Conservation (phyloP, 106 monocot species). For the Xerophyta viscosa region DNA sequence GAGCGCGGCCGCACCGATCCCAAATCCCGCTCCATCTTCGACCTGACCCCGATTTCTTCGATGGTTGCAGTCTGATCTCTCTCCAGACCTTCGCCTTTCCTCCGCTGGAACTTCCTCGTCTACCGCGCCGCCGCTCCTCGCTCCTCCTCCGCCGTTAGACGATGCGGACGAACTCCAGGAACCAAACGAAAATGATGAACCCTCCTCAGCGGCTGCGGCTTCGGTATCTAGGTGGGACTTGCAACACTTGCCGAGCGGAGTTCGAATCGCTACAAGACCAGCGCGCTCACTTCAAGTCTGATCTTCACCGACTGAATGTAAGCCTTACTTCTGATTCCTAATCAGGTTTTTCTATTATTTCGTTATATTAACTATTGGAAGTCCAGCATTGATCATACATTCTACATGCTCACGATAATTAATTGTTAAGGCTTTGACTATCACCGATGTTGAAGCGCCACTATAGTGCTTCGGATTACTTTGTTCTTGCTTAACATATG, state of each 20-base stretch:
- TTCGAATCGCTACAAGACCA: slow-evolving; percentile 88
- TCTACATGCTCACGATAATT: too few relatives aligned
- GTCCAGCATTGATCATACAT: not conserved
- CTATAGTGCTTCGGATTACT: too few relatives aligned
- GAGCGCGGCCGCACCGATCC: slow-evolving; percentile 14
- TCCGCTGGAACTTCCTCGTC: not conserved
- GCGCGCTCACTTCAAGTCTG: slow-evolving; percentile 89
- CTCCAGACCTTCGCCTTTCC: slow-evolving; percentile 2
- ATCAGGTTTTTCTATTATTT: not conserved
- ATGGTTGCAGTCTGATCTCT: slow-evolving; percentile 40
- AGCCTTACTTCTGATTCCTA: not conserved
- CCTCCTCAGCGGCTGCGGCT: slow-evolving; percentile 12
- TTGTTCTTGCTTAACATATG: too few relatives aligned
- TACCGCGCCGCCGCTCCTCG: not conserved
- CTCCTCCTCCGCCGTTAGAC: not conserved
- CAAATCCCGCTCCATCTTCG: slow-evolving; percentile 63
- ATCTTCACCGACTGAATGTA: slow-evolving; percentile 88
- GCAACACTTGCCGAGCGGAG: slow-evolving; percentile 68
- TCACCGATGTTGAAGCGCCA: too few relatives aligned
- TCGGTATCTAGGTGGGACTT: slow-evolving; percentile 49
- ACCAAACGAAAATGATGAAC: too few relatives aligned
- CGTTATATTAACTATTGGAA: not conserved
- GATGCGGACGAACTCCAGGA: not conserved
- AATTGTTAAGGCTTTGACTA: too few relatives aligned
- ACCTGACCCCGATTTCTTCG: slow-evolving; percentile 79